phyloP scores from a whole-genome alignment of 345 rosid species.

The Geranium brycei region DNA sequence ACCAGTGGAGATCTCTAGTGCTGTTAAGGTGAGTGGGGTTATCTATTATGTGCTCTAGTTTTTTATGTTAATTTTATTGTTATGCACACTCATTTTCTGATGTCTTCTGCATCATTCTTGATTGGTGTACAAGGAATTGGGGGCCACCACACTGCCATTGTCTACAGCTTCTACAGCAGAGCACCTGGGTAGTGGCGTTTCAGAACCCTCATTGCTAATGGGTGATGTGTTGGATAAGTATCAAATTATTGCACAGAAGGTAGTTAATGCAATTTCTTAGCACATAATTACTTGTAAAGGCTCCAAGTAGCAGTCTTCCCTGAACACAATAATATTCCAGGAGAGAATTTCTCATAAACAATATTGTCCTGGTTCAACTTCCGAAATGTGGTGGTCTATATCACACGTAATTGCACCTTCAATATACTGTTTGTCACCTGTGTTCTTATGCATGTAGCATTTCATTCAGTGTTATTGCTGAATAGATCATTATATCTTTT shows the following conservation, averaged over 20 bases:
- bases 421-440: neutral
- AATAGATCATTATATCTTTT: no score
- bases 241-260: slow-evolving; percentile 82
- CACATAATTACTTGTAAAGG: neutral
- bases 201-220: slow-evolving; percentile 66
- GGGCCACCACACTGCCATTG: slow-evolving; percentile 33
- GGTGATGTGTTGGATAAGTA: slow-evolving; percentile 91
- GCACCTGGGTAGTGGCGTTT: slow-evolving; percentile 37
- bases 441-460: neutral
- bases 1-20: slow-evolving; percentile 32
- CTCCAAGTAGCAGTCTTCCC: no score
- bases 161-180: slow-evolving; percentile 47
- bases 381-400: no score
- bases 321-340: no score
- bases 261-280: slow-evolving; percentile 5
- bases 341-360: no score
- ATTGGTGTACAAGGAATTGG: slow-evolving; percentile 30
- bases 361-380: no score
- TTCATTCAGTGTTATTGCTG: neutral
- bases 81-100: neutral
- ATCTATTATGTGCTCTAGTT: neutral
- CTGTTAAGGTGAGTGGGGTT: slow-evolving; percentile 31
- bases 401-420: no score
- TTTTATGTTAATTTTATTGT: no score
- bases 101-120: slow-evolving; percentile 1